These are phyloP conservation scores for Aspergillus bertholletiae DNA, from an alignment of 495 filamentous ascomycete species.

Conservation along the genomic window DNA sequence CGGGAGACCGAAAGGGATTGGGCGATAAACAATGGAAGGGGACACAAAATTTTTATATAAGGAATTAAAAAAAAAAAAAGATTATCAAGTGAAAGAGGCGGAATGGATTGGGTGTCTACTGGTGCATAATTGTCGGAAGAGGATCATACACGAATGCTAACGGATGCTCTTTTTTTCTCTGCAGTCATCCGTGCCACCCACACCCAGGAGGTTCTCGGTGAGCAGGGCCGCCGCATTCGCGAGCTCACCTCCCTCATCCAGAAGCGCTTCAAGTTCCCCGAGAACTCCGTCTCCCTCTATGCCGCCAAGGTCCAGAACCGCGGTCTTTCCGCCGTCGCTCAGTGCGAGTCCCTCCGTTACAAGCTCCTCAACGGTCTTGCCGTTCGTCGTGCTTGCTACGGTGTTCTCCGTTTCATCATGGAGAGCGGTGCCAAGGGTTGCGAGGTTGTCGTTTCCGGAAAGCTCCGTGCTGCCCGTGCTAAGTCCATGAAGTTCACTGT, in stretches of 20 bases:
- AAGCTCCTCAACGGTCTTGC: slow-evolving; percentile 99
- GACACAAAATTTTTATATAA: neutral
- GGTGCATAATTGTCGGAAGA: slow-evolving; percentile 3
- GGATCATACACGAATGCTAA: slow-evolving; percentile 28
- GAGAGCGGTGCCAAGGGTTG: slow-evolving; percentile 98
- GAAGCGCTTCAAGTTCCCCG: slow-evolving; percentile 99
- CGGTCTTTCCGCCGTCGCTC: slow-evolving; percentile 97
- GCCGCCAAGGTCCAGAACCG: slow-evolving; percentile 99
- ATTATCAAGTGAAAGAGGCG: slow-evolving; percentile 9
- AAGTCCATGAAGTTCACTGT: slow-evolving; percentile 99
- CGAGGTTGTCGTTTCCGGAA: slow-evolving; percentile 98
- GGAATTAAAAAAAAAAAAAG: neutral
- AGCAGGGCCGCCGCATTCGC: slow-evolving; percentile 99
- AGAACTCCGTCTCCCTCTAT: slow-evolving; percentile 99
- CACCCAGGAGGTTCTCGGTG: slow-evolving; percentile 99
- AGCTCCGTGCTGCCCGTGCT: slow-evolving; percentile 96
- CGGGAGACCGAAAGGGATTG: slow-evolving; percentile 5
- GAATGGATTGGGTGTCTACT: slow-evolving; percentile 5
- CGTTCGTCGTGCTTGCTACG: slow-evolving; percentile 96
- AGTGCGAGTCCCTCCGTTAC: slow-evolving; percentile 99
- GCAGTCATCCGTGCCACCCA: slow-evolving; percentile 96
- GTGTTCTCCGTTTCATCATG: slow-evolving; percentile 99
- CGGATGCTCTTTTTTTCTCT: slow-evolving; percentile 26
- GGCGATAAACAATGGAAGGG: neutral
- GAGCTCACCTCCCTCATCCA: slow-evolving; percentile 99